phyloP scores from a whole-genome alignment of 805 yeast genomes.

The Candida maesae region DNA sequence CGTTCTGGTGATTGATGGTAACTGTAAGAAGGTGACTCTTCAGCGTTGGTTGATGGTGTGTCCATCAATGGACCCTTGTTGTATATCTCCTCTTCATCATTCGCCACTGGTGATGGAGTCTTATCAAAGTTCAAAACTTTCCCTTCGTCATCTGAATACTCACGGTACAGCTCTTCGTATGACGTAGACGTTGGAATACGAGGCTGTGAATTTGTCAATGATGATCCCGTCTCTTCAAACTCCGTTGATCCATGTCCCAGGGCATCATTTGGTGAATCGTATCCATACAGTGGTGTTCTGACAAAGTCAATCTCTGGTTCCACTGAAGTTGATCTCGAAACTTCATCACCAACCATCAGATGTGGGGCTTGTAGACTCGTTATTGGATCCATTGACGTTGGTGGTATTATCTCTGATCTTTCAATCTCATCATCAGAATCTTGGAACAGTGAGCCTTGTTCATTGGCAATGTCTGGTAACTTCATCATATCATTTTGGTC shows the following conservation, averaged over 20 bases:
- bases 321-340: conserved; percentile 6
- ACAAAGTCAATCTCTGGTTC: conserved; percentile 10
- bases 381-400: neutral
- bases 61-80: neutral
- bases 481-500: neutral
- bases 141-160: neutral
- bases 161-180: conserved; percentile 3
- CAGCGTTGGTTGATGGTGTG: conserved; percentile 2
- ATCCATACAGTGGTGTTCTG: conserved; percentile 4
- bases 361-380: neutral
- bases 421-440: conserved; percentile 20
- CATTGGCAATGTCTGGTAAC: neutral
- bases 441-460: conserved; percentile 16
- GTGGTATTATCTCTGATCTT: neutral
- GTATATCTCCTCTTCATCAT: neutral
- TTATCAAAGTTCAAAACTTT: neutral
- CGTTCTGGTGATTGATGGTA: conserved; percentile 10
- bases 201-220: neutral
- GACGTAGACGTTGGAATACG: conserved; percentile 5
- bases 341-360: neutral
- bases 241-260: neutral
- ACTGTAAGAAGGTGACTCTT: conserved; percentile 9
- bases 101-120: neutral
- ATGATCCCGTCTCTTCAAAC: neutral
- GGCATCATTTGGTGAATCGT: neutral